Base-by-base conservation (phyloP, 2,329 filamentous ascomycete species). In the Hyphodiscus sp. region DNA sequence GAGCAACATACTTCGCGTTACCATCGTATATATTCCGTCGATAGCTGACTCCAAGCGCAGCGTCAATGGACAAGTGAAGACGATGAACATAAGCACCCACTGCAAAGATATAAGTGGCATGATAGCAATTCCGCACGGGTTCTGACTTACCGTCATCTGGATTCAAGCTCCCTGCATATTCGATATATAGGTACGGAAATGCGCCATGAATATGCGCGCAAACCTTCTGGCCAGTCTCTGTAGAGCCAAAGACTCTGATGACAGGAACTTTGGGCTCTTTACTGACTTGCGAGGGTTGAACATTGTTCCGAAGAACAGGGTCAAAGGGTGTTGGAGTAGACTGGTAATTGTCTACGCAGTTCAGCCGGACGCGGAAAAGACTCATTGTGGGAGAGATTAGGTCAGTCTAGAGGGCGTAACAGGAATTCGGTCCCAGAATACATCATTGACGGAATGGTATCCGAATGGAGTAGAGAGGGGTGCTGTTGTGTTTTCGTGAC, bases 331-430 rank as follows among this genome's bases (percentile, higher is more conserved):
- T 88, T 18, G 91, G 87, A 11, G 77, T 77, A 42, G 85, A 82
- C 73, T 96, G 91, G 70, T 97, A 99, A 70, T 94, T 86, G 72
- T 99, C 94, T 73, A 99, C 86, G 74, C 90, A 96, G 70, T 99
- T 96, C 67, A 99, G 76, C 64, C 91, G 87, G 68, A 99, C 84
- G 63, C 89, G 87, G 73, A 99, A 97, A 62, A 81, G 76, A 65
- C 90, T 86, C 86, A 84, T 84, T 20, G 10, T 47, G 41, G 43
- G 18, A 26, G 38, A 41, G 15, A 13, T 23, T 16, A 43, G 47
- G 18, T 54, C 48, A 58, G 20, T 55, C 55, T 29, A 50, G 54
- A 41, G 54, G 43, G 13, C 44, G 19, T n/a, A 50, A 26, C 18
- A 20, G 30, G 20, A 43, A 18, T 47, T 52, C 46, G 45, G 43